A percentile compares a stretch with the other conserved stretches of the same genome.
These are phyloP conservation scores for Leccinum ochraceum DNA, from an alignment of 768 basidiomycete species.

Conservation along the genomic window DNA sequence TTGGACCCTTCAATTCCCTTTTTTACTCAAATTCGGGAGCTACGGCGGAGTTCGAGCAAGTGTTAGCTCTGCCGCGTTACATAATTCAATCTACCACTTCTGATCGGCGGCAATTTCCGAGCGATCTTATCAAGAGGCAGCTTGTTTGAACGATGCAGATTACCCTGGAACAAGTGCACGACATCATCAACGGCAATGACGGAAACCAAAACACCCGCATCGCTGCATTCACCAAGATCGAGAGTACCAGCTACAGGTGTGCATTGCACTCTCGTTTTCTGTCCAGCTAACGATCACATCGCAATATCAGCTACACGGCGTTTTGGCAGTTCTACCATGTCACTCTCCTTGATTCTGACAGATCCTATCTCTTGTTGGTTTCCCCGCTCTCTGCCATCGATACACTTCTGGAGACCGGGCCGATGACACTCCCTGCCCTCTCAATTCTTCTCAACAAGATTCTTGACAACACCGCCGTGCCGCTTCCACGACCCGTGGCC, in stretches of 20 bases:
- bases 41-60: no score
- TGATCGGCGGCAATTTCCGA: neutral
- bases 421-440: constrained; percentile 37
- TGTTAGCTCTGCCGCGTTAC: no score
- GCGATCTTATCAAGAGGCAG: no score
- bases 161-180: constrained; percentile 31
- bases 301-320: constrained; percentile 26
- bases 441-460: constrained; percentile 44
- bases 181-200: constrained; percentile 31
- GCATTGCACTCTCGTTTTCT: neutral
- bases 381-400: constrained; percentile 9
- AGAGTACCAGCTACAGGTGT: constrained; percentile 34
- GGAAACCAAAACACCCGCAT: constrained; percentile 11
- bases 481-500: constrained; percentile 45
- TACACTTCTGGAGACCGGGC: constrained; percentile 10
- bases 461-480: constrained; percentile 46
- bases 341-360: constrained; percentile 19
- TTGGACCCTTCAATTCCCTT: no score
- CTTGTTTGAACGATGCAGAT: constrained; percentile 14
- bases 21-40: no score
- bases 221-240: constrained; percentile 25
- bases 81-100: neutral
- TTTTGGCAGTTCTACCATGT: constrained; percentile 33
- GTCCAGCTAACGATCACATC: neutral
- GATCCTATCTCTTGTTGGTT: constrained; percentile 32